These are phyloP conservation scores for Penicillium flavigenum DNA, from an alignment of 495 filamentous ascomycete genomes.

Conservation along the genomic window DNA sequence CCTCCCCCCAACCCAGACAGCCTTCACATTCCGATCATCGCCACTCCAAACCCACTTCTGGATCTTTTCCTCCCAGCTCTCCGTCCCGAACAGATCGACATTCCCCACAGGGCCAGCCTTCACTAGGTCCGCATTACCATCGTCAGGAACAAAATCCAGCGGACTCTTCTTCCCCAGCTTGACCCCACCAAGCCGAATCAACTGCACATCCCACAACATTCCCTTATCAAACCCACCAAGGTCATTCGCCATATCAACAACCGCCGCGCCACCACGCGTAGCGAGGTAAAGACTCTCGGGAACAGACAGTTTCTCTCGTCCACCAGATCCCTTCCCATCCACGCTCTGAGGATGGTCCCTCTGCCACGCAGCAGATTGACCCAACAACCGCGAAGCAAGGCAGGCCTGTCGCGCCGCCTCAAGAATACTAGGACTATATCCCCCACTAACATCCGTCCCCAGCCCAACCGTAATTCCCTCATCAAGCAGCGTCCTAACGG, in stretches of 20 bases:
- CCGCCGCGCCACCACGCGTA: conserved; percentile 75
- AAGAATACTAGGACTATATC: conserved; percentile 75
- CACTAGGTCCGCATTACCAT: conserved; percentile 10
- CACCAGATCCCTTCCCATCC: conserved; percentile 12
- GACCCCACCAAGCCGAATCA: conserved; percentile 60
- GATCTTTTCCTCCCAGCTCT: conserved; percentile 75
- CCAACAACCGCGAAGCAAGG: conserved; percentile 62
- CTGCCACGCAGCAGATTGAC: conserved; percentile 15
- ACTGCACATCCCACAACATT: conserved; percentile 88
- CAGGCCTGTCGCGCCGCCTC: conserved; percentile 76
- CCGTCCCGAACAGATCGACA: conserved; percentile 81
- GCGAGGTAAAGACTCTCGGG: conserved; percentile 87
- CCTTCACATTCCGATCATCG: conserved; percentile 79
- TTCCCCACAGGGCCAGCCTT: conserved; percentile 24
- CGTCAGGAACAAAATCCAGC: conserved; percentile 3
- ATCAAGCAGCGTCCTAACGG: conserved; percentile 69
- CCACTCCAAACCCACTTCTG: conserved; percentile 90
- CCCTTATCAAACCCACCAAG: conserved; percentile 79
- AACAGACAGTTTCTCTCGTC: conserved; percentile 62
- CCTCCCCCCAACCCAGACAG: conserved; percentile 69
- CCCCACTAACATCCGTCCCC: conserved; percentile 87
- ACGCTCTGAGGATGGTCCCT: neutral
- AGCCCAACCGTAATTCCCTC: conserved; percentile 75
- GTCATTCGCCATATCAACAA: conserved; percentile 65
- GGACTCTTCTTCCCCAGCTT: conserved; percentile 8